Percentiles rank a stretch among this genome's conserved stretches.
Conservation (phyloP, 2,329 filamentous ascomycete genomes). For the Fusarium pilosicola region DNA sequence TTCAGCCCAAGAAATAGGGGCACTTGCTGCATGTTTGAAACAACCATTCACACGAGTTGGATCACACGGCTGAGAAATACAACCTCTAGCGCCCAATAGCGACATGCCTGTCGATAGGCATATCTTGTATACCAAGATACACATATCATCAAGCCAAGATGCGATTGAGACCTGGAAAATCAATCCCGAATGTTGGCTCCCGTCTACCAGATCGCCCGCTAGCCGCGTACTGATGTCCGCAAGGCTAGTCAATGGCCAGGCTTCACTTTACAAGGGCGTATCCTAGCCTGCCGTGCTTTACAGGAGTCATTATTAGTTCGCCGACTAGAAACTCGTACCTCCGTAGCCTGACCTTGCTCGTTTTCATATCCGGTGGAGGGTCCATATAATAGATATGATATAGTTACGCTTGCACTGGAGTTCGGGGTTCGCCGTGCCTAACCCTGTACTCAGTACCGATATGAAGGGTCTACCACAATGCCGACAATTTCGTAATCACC, state of each 20-base stretch:
- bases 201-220: slow-evolving; percentile 22
- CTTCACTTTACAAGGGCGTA: slow-evolving; percentile 6
- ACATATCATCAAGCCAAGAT: neutral
- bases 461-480: slow-evolving; percentile 16
- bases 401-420: slow-evolving; percentile 8
- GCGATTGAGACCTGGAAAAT: neutral
- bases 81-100: neutral
- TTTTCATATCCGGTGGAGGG: neutral
- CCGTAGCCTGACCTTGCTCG: slow-evolving; percentile 11
- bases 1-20: slow-evolving; percentile 32
- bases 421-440: slow-evolving; percentile 27
- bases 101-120: neutral
- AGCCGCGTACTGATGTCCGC: neutral
- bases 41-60: neutral
- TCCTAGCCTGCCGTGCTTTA: neutral
- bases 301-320: neutral
- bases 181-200: slow-evolving; percentile 1
- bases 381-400: slow-evolving; percentile 4
- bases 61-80: neutral
- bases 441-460: slow-evolving; percentile 6
- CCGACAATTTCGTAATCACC: slow-evolving; percentile 8
- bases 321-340: slow-evolving; percentile 2
- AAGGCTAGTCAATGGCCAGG: slow-evolving; percentile 10
- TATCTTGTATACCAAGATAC: neutral
- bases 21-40: neutral